Base-by-base conservation (phyloP, 768 basidiomycete genomes). In the Mycena galopus region DNA sequence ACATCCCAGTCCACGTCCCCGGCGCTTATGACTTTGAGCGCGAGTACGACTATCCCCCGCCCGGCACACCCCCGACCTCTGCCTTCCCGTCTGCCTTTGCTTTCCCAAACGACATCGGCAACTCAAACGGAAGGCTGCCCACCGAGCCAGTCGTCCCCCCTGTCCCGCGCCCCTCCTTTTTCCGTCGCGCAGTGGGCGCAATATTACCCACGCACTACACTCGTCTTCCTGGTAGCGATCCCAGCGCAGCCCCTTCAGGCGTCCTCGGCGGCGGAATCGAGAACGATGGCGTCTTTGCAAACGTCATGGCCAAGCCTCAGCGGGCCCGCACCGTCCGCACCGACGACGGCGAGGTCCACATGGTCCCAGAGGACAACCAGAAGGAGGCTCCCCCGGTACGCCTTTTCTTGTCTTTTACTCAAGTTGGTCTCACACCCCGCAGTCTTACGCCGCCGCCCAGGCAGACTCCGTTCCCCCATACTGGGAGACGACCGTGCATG, bases 211-310 rank as follows among this genome's bases (percentile, higher is more conserved):
- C 89, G 16, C 90, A 91, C 72, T 94, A 94, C 77, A 81, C 86
- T 37, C 85, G 82, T 3, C 81, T 90, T 39, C 87, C 90, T 2
- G 58, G 33, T 19, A 64, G 66, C 58, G 69, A 86, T 86, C 23
- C 82, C 0, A 80, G 81, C 7, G 71, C 78, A 60, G 75, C 80
- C 8, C 71, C 78, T 57, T 75, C 84, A 7, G 75, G 80, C 70
- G 78, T 78, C 21, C 79, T 84, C n/a, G 94, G 94, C 35, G 91
- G 92, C 9, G 94, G 94, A 0, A 86, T 84, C 21, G 90, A 95
- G 33, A 96, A 97, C 77, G 96, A 98, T 76, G 98, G 98, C 3
- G 97, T 99, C 11, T 99, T 98, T 78, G 92, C 94, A 33, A 99
- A 99, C 78, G 91, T 99, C 42, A 92, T 90, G 75, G 97, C 97